phyloP scores from a whole-genome alignment of 768 basidiomycete genomes.

The Piloderma croceum region DNA sequence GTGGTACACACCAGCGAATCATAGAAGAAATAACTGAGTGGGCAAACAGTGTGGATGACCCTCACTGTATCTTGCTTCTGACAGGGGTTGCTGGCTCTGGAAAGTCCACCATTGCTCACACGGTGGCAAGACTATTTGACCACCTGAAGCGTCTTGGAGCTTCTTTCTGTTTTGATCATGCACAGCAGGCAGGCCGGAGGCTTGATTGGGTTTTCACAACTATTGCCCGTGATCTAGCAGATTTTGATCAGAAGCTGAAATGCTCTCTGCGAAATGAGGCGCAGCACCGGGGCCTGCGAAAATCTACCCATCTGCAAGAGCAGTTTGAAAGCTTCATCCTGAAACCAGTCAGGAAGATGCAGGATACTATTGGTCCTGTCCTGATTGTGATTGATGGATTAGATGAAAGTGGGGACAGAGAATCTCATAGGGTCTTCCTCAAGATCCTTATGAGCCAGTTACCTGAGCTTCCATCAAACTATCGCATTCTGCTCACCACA shows the following conservation, averaged over 20 bases:
- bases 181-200: constrained; percentile 12
- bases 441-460: constrained; percentile 12
- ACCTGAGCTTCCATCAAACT: constrained; percentile 16
- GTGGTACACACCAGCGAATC: constrained; percentile 18
- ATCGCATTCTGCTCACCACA: constrained; percentile 25
- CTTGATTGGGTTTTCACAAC: constrained; percentile 26
- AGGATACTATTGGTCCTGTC: constrained; percentile 25
- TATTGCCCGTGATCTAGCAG: constrained; percentile 28
- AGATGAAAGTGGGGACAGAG: constrained; percentile 21
- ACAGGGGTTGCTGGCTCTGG: constrained; percentile 24
- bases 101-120: constrained; percentile 28
- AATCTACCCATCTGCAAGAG: constrained; percentile 3
- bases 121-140: constrained; percentile 23
- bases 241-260: constrained; percentile 18
- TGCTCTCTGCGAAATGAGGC: constrained; percentile 4
- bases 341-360: constrained; percentile 17
- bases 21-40: constrained; percentile 21
- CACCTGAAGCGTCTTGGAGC: constrained; percentile 25
- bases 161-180: constrained; percentile 24
- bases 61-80: constrained; percentile 21
- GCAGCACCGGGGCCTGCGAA: neutral
- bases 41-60: constrained; percentile 12
- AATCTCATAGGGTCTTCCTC: constrained; percentile 16
- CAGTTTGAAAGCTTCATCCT: constrained; percentile 27
- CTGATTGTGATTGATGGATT: constrained; percentile 32